A percentile compares a stretch with the other conserved stretches of the same genome.
phyloP scores from a whole-genome alignment of 331 rosid genomes.

The Saraca asoca region DNA sequence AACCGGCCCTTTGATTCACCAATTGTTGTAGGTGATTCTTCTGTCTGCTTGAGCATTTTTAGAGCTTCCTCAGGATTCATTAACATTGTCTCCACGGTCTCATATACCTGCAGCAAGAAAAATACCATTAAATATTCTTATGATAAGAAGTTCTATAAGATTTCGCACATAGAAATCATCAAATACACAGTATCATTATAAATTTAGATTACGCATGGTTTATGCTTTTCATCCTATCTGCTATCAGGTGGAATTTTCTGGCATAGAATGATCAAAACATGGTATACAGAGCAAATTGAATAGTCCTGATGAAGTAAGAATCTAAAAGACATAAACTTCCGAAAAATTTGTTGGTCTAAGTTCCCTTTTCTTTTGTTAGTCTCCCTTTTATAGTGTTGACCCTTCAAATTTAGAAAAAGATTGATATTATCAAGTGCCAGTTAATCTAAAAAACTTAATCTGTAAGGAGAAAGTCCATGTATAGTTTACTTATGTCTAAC shows the following conservation, averaged over 20 bases:
- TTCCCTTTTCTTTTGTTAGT: conserved; percentile 2
- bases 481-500: too few relatives aligned
- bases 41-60: conserved; percentile 66
- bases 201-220: conserved; percentile 2
- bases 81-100: conserved; percentile 81
- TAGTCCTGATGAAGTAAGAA: too few relatives aligned
- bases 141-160: not conserved
- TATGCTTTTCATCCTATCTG: conserved; percentile 6
- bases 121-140: conserved; percentile 8
- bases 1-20: conserved; percentile 63
- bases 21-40: conserved; percentile 43
- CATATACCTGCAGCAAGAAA: conserved; percentile 64
- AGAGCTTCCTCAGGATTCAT: conserved; percentile 81
- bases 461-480: too few relatives aligned
- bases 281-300: too few relatives aligned
- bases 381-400: conserved; percentile 1
- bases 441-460: too few relatives aligned
- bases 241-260: conserved; percentile 9
- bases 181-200: conserved; percentile 19
- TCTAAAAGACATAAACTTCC: not conserved
- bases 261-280: not conserved
- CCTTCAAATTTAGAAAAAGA: conserved; percentile 17
- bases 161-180: conserved; percentile 24
- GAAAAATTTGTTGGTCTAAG: conserved; percentile 13
- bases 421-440: too few relatives aligned